These are phyloP conservation scores for Aurantiochytrium sp. DNA, from an alignment of 108 stramenopile genomes.

Conservation along the genomic window DNA sequence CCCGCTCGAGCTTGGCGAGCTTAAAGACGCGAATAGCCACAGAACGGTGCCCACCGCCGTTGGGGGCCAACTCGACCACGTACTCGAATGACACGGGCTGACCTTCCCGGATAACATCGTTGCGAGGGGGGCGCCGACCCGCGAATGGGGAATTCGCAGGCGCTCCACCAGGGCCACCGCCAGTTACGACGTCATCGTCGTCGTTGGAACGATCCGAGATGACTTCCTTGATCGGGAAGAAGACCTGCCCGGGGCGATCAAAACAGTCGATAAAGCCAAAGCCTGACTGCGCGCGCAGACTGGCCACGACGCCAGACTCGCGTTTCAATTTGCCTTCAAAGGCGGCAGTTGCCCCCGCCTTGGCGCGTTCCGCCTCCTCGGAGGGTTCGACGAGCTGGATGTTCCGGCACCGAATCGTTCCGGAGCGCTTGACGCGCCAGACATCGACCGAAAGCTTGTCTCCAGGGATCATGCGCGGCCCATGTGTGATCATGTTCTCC, in stretches of 20 bases:
- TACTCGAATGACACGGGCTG: neutral
- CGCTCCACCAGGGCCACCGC: neutral
- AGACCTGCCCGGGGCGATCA: neutral
- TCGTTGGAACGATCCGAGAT: neutral
- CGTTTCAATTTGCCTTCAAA: neutral
- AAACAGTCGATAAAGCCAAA: constrained; percentile 7
- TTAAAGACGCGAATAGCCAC: neutral
- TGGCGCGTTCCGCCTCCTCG: neutral
- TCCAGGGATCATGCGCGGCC: neutral
- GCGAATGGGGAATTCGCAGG: neutral
- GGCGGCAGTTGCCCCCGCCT: neutral
- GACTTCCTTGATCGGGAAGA: constrained; percentile 6
- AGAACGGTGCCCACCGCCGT: neutral
- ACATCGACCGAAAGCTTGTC: neutral
- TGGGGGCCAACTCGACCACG: neutral
- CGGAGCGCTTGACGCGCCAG: neutral
- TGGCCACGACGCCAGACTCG: neutral
- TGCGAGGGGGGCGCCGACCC: neutral
- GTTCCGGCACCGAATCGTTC: neutral
- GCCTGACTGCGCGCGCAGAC: neutral
- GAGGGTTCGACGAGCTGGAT: neutral
- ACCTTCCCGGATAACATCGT: neutral
- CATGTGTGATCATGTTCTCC: neutral
- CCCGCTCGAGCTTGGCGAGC: neutral
- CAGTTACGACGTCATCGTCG: neutral